These are phyloP conservation scores for Entomortierella lignicola DNA, from an alignment of 192 early-diverging fungal species.

Conservation along the genomic window DNA sequence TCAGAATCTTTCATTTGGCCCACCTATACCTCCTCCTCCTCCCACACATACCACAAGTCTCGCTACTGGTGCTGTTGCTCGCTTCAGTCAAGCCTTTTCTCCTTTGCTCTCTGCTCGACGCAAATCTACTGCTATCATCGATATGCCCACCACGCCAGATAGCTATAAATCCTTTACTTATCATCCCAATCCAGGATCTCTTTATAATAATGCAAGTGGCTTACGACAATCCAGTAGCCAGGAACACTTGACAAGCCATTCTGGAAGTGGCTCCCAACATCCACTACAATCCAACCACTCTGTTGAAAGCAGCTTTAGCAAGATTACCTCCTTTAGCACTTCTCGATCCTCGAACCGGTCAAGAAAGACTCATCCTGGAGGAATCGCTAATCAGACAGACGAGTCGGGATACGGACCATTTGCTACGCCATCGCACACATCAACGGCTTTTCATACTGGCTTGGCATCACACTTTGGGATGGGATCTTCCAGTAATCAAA, in stretches of 20 bases:
- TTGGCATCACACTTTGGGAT: slow-evolving; percentile 39
- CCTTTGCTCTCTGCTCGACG: slow-evolving; percentile 40
- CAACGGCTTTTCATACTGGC: slow-evolving; percentile 42
- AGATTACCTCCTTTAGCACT: slow-evolving; percentile 46
- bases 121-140: slow-evolving; percentile 34
- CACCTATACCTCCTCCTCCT: slow-evolving; percentile 19
- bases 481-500: slow-evolving; percentile 28
- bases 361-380: slow-evolving; percentile 32
- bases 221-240: slow-evolving; percentile 10
- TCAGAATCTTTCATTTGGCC: not conserved
- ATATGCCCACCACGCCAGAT: slow-evolving; percentile 47
- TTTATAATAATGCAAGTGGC: slow-evolving; percentile 1
- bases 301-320: slow-evolving; percentile 40
- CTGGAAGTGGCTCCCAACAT: slow-evolving; percentile 4
- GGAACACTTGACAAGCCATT: slow-evolving; percentile 16
- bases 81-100: slow-evolving; percentile 46
- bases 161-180: slow-evolving; percentile 23
- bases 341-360: slow-evolving; percentile 39
- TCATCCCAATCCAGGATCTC: too few relatives aligned
- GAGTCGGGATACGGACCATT: slow-evolving; percentile 30
- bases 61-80: slow-evolving; percentile 26
- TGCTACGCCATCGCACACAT: slow-evolving; percentile 34
- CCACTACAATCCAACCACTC: slow-evolving; percentile 1
- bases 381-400: slow-evolving; percentile 28
- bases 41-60: slow-evolving; percentile 17